Evolutionary conservation across 306 rosid species (phyloP).

Genomic region (Cajanus cajan): DNA sequence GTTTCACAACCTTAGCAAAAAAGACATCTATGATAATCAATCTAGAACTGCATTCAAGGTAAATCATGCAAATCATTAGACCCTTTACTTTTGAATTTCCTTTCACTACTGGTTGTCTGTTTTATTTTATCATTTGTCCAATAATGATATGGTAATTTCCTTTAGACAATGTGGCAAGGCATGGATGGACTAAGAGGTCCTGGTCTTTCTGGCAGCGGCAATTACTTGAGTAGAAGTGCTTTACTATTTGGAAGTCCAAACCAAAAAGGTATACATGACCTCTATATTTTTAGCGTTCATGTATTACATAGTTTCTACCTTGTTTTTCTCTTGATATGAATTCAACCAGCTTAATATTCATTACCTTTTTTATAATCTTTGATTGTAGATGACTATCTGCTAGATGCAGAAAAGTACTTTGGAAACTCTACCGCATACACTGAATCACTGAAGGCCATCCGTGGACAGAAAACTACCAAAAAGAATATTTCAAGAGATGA

Average conservation of each 20-base stretch:
- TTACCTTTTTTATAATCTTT: not conserved
- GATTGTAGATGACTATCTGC: constrained; percentile 34
- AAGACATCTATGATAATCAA: constrained; percentile 53
- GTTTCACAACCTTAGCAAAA: constrained; percentile 50
- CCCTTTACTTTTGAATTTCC: not conserved
- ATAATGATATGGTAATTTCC: not conserved
- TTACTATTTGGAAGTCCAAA: constrained; percentile 43
- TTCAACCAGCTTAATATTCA: too few relatives aligned
- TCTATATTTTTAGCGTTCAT: not conserved
- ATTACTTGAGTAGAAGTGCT: constrained; percentile 41
- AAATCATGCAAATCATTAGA: not conserved
- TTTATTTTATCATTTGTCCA: not conserved
- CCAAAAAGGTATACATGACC: constrained; percentile 31
- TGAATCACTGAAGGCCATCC: constrained; percentile 30
- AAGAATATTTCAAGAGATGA: constrained; percentile 11
- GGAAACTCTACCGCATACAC: constrained; percentile 37
- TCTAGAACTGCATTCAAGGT: constrained; percentile 46
- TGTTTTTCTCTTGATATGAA: not conserved
- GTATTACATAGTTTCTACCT: not conserved
- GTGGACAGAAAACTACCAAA: constrained; percentile 23
- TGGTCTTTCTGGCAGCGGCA: constrained; percentile 50
- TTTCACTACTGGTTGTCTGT: not conserved
- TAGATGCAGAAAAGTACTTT: constrained; percentile 29
- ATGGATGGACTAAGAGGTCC: constrained; percentile 57
- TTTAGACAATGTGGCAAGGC: constrained; percentile 56